These are phyloP conservation scores for Ceratocystis smalleyi DNA, from an alignment of 2,329 filamentous ascomycete genomes.

Conservation along the genomic window DNA sequence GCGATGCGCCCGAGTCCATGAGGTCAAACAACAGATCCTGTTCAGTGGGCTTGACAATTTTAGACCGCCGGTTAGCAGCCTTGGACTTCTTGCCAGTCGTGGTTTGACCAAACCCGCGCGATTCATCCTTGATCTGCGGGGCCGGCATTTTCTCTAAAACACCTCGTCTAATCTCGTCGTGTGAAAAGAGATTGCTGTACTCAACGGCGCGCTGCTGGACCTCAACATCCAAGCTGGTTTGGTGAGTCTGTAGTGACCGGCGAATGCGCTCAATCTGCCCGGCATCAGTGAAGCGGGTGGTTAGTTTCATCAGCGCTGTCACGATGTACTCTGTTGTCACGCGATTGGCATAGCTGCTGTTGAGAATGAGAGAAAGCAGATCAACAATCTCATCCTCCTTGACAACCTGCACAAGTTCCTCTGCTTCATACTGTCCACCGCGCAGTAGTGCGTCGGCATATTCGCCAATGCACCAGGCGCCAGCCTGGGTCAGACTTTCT, in stretches of 20 bases:
- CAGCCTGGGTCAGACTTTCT: conserved; percentile 83
- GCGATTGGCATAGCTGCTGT: conserved; percentile 86
- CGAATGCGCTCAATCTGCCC: conserved; percentile 78
- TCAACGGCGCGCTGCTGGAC: conserved; percentile 93
- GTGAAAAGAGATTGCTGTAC: conserved; percentile 85
- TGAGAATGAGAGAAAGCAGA: conserved; percentile 79
- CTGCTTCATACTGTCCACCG: conserved; percentile 72
- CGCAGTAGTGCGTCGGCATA: conserved; percentile 81
- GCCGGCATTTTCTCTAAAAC: conserved; percentile 97
- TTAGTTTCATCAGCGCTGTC: conserved; percentile 87
- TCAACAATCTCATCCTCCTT: conserved; percentile 84
- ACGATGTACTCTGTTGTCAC: conserved; percentile 91
- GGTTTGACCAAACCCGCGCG: conserved; percentile 73
- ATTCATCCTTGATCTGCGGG: conserved; percentile 91
- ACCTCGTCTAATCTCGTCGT: conserved; percentile 72
- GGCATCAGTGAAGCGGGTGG: conserved; percentile 67
- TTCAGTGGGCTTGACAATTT: conserved; percentile 67
- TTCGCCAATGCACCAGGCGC: conserved; percentile 95
- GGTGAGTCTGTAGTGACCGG: conserved; percentile 58
- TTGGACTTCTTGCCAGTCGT: conserved; percentile 47
- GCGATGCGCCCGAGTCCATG: conserved; percentile 43
- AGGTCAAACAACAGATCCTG: conserved; percentile 84
- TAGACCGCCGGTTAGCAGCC: conserved; percentile 57
- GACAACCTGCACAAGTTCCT: conserved; percentile 67
- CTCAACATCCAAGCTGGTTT: conserved; percentile 82